Evolutionary conservation across 352 stramenopile species (phyloP).

Genomic region (Hyaloperonospora brassicae): DNA sequence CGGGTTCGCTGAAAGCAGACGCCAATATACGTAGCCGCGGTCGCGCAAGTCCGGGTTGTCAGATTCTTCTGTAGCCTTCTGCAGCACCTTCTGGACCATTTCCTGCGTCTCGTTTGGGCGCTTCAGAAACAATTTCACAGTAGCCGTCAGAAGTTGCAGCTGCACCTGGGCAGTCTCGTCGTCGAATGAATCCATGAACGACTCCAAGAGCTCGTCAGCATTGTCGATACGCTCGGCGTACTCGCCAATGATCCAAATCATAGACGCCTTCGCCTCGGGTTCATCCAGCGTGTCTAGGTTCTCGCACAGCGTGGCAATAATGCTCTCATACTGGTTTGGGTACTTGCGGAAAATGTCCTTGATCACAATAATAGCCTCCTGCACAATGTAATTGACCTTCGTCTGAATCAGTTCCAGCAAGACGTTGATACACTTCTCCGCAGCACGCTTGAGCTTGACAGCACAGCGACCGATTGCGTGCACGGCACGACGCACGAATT

Average conservation of each 20-base stretch:
- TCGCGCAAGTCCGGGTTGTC: slow-evolving; percentile 99
- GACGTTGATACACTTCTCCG: slow-evolving; percentile 98
- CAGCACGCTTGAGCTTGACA: slow-evolving; percentile 96
- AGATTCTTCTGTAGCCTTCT: slow-evolving; percentile 95
- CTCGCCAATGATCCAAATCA: slow-evolving; percentile 99
- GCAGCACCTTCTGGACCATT: slow-evolving; percentile 97
- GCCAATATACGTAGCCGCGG: slow-evolving; percentile 99
- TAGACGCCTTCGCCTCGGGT: slow-evolving; percentile 96
- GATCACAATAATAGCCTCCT: slow-evolving; percentile 99
- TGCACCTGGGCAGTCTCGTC: slow-evolving; percentile 96
- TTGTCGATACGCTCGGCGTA: slow-evolving; percentile 99
- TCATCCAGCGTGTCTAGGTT: slow-evolving; percentile 99
- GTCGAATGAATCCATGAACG: slow-evolving; percentile 98
- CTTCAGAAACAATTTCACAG: slow-evolving; percentile 99
- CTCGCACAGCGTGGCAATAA: slow-evolving; percentile 98
- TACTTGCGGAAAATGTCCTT: slow-evolving; percentile 99
- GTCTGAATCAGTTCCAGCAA: slow-evolving; percentile 98
- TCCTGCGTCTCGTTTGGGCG: slow-evolving; percentile 87
- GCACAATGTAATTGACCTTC: slow-evolving; percentile 99
- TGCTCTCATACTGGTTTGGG: slow-evolving; percentile 98
- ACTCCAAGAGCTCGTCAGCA: slow-evolving; percentile 97
- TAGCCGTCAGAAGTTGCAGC: slow-evolving; percentile 96
- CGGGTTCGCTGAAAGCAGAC: slow-evolving; percentile 95
- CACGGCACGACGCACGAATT: slow-evolving; percentile 97
- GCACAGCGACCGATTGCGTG: slow-evolving; percentile 95